Base-by-base conservation (phyloP, 306 rosid genomes). In the Malus orientalis region DNA sequence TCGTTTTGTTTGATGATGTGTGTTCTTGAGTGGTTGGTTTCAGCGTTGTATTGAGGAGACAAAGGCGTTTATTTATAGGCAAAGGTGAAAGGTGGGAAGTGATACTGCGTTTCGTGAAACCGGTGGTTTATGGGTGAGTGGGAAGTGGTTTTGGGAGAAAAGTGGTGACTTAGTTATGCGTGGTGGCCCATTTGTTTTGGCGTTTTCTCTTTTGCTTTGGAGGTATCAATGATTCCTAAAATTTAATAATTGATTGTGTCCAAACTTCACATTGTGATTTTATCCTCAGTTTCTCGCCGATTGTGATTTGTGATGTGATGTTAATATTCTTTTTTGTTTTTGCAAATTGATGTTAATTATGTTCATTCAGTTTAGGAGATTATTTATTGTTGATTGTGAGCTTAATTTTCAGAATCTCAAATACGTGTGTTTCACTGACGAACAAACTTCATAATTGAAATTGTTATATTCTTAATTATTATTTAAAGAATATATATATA, bases 121-220 rank as follows among this genome's bases (percentile, higher is more conserved):
- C 27, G 11, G 25, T 23, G 49, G 51, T 55, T 32, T 30, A 16
- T 3, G 12, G 10, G 23, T 3, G 1, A 55, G 38, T 2, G 19
- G 40, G 23, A 65, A 76, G 55, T 78, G 81, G 87, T 78, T 68
- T 45, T n/a, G 36, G 23, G 4, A 51, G 30, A 32, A 3, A 25
- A 47, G 45, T 59, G 29, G 27, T 16, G 23, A 58, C 2, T 14
- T 71, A 38, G 65, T 40, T 42, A 75, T 55, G 45, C 16, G 18
- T 2, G 7, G 49, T 40, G 69, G 74, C 53, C 79, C 55, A 60
- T 65, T 29, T 33, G 4, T 36, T 66, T 66, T 66, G 76, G 73
- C 69, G 51, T 65, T 76, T 81, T 61, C n/a, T 13, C 20, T 1
- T 1, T 12, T 45, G 23, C n/a, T 61, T 23, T 11, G 23, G 40